Percentiles rank a stretch among this genome's conserved stretches.
Conservation (phyloP, 148 eudicot species). For the Fallopia convolvulus region DNA sequence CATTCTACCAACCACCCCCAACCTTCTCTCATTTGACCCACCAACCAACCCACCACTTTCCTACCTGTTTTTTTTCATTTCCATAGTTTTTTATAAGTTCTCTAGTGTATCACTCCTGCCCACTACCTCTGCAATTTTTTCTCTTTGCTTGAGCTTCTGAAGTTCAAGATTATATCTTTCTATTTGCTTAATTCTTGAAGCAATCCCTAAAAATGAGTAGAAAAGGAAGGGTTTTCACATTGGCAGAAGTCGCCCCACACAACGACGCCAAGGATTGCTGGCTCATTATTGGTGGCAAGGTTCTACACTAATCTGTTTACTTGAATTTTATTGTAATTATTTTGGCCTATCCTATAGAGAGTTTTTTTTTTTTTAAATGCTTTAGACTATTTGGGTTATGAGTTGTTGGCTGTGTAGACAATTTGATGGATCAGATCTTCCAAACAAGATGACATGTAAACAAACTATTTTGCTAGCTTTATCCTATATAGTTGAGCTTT, state of each 20-base stretch:
- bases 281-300: constrained; percentile 84
- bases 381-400: neutral
- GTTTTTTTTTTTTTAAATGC: neutral
- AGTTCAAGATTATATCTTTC: neutral
- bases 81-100: neutral
- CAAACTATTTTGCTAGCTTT: neutral
- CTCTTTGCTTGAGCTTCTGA: neutral
- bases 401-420: too few species aligned
- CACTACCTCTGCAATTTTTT: neutral
- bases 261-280: constrained; percentile 68
- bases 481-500: neutral
- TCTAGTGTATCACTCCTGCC: neutral
- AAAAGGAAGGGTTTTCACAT: constrained; percentile 44
- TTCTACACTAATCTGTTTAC: constrained; percentile 3
- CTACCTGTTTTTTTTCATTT: neutral
- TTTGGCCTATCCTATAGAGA: neutral
- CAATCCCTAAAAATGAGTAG: constrained; percentile 24
- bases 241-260: constrained; percentile 70
- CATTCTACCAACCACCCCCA: neutral
- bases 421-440: neutral
- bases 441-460: neutral
- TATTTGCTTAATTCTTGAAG: neutral
- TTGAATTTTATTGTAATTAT: too few species aligned
- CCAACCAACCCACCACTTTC: constrained; percentile 7
- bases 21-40: neutral